Evolutionary conservation across 495 filamentous ascomycete species (phyloP).

Genomic region (Podospora sp.): DNA sequence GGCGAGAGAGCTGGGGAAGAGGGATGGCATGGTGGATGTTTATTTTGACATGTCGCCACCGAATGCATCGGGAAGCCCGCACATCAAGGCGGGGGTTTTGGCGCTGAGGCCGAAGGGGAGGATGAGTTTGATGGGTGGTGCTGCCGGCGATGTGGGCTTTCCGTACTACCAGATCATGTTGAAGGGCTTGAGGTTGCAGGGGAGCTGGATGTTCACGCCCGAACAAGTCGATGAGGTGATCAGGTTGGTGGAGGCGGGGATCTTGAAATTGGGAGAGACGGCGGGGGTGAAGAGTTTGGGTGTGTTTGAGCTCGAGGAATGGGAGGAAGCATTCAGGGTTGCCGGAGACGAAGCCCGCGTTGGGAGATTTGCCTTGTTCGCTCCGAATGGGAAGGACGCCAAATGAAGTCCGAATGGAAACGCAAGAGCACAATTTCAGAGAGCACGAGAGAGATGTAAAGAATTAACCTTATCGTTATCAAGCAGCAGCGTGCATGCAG

Average conservation of each 20-base stretch:
- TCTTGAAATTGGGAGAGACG: conserved; percentile 36
- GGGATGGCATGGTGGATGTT: conserved; percentile 38
- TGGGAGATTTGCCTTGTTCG: conserved; percentile 14
- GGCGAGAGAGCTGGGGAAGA: conserved; percentile 18
- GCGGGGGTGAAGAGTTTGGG: conserved; percentile 18
- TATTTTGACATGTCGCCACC: conserved; percentile 51
- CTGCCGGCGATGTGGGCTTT: conserved; percentile 39
- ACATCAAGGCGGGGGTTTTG: conserved; percentile 47
- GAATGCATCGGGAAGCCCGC: conserved; percentile 34
- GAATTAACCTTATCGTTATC: not conserved
- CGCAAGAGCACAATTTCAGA: not conserved
- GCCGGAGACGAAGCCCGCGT: conserved; percentile 14
- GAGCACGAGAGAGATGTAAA: not conserved
- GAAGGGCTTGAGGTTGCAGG: conserved; percentile 40
- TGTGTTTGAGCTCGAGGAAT: conserved; percentile 29
- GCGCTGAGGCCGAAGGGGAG: conserved; percentile 41
- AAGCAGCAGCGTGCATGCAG: not conserved
- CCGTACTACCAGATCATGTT: conserved; percentile 36
- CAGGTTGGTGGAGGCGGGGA: conserved; percentile 38
- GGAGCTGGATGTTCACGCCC: conserved; percentile 49
- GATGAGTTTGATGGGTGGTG: conserved; percentile 51
- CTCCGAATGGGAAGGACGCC: conserved; percentile 19
- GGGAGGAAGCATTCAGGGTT: conserved; percentile 22
- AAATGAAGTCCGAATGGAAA: not conserved
- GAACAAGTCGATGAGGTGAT: conserved; percentile 34